Evolutionary conservation across 768 basidiomycete species (phyloP).

Genomic region (Mycena venus): DNA sequence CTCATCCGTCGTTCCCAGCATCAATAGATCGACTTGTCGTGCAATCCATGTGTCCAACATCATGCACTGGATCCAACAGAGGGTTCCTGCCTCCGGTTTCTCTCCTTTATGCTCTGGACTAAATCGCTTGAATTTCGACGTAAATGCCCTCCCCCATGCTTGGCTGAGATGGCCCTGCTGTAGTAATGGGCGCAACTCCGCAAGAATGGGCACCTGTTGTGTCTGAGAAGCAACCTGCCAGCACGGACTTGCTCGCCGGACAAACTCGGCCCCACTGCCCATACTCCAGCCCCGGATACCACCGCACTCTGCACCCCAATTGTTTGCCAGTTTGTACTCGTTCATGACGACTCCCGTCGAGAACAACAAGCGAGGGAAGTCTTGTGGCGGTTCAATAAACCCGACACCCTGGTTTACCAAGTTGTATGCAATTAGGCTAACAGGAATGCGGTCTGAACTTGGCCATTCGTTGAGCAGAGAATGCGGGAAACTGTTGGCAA

Average conservation of each 20-base stretch:
- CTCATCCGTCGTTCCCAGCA: slow-evolving; percentile 15
- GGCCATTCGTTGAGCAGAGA: neutral
- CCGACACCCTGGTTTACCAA: neutral
- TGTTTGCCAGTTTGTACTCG: slow-evolving; percentile 32
- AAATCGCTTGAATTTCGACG: neutral
- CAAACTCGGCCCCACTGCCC: slow-evolving; percentile 27
- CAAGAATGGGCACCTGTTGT: slow-evolving; percentile 27
- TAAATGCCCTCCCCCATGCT: slow-evolving; percentile 1
- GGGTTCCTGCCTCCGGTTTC: slow-evolving; percentile 20
- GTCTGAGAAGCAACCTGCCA: slow-evolving; percentile 17
- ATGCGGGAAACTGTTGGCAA: slow-evolving; percentile 11
- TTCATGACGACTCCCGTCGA: slow-evolving; percentile 8
- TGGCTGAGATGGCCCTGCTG: neutral
- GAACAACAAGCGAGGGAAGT: neutral
- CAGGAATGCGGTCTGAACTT: neutral
- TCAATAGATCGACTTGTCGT: slow-evolving; percentile 28
- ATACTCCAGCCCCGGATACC: slow-evolving; percentile 35
- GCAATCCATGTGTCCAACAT: slow-evolving; percentile 40
- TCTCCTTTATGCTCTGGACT: neutral
- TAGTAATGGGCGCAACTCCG: neutral
- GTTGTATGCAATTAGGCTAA: neutral
- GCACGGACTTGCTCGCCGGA: slow-evolving; percentile 5
- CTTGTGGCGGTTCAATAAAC: neutral
- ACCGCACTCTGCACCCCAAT: slow-evolving; percentile 36
- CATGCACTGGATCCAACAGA: slow-evolving; percentile 36